Base-by-base conservation (phyloP, 306 rosid genomes). In the Urtica urens region DNA sequence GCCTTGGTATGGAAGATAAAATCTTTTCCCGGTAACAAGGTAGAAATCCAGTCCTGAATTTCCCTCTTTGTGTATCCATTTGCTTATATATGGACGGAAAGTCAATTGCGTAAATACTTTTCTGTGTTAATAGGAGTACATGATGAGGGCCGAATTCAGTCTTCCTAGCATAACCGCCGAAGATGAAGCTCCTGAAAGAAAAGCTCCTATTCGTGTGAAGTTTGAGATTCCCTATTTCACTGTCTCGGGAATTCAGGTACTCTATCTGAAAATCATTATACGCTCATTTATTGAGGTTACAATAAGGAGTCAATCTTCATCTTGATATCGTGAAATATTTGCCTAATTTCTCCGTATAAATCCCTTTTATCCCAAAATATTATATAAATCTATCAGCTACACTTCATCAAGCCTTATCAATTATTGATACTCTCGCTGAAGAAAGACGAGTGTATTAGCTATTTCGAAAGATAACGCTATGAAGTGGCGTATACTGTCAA, bases 171-270 rank as follows among this genome's bases (percentile, higher is more conserved):
- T 84, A 57, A 62, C 67, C 27, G 92, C 78, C n/a, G 95, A 84
- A 69, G 95, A 84, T 23, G 86, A 83, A 53, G 31, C 72, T 54
- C 94, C 92, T 1, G 92, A 84, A 68, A 75, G 94, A 65, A 84
- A 75, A 75, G 81, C 92, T 65, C 94, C 92, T 11, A 63, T 84
- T 46, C 86, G 83, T 23, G 83, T 84, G 59, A 84, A 78, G 76
- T 84, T 84, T 72, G 92, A 80, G 77, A 84, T 80, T 67, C 94
- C 94, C 23, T 84, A 84, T 65, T 84, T 84, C 60, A 84, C 94
- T 9, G 81, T 80, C 54, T 84, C 92, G 1, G 94, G 92, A 44
- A 84, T 84, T 54, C 92, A 84, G 92, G 94, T 80, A 76, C 46
- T 55, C n/a, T 49, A 34, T 43, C 30, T 17, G 15, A 17, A 28